phyloP scores from a whole-genome alignment of 345 rosid species.

The Euphorbia lathyris region DNA sequence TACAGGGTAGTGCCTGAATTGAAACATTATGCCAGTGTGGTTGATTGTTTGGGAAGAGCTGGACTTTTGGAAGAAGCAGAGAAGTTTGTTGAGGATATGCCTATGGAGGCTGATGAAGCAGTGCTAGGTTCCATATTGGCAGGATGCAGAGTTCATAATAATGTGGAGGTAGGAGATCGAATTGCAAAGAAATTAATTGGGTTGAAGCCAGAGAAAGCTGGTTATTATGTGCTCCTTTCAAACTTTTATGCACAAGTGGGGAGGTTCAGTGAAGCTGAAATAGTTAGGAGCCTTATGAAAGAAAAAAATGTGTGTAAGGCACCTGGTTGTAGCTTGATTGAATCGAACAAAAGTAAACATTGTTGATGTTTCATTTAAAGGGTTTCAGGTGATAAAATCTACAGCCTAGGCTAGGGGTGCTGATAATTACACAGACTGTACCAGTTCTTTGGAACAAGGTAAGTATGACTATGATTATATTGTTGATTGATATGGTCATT shows the following conservation, averaged over 20 bases:
- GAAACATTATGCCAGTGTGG: slow-evolving; percentile 56
- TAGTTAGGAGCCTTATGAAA: slow-evolving; percentile 44
- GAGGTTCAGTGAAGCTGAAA: slow-evolving; percentile 53
- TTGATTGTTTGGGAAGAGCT: slow-evolving; percentile 56
- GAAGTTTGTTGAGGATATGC: slow-evolving; percentile 49
- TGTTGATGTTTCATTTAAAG: not conserved
- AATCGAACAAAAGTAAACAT: slow-evolving; percentile 13
- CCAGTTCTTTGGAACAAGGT: not conserved
- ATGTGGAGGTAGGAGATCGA: slow-evolving; percentile 56
- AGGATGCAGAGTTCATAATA: slow-evolving; percentile 53
- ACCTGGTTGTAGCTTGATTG: slow-evolving; percentile 50
- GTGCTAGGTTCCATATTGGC: slow-evolving; percentile 50
- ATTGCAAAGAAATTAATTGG: slow-evolving; percentile 48
- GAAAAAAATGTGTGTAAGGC: slow-evolving; percentile 40
- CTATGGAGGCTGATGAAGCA: slow-evolving; percentile 56
- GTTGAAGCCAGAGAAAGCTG: slow-evolving; percentile 46
- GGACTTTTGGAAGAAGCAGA: slow-evolving; percentile 62
- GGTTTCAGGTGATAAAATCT: not conserved
- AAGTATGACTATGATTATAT: not conserved
- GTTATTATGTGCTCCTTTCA: slow-evolving; percentile 53
- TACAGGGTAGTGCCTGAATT: slow-evolving; percentile 37
- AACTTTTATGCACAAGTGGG: slow-evolving; percentile 45
- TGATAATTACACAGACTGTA: not conserved
- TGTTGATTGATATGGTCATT: not conserved
- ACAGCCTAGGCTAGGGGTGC: not conserved